phyloP scores from a whole-genome alignment of 2,329 filamentous ascomycete genomes.

The Setomelanomma holmii region DNA sequence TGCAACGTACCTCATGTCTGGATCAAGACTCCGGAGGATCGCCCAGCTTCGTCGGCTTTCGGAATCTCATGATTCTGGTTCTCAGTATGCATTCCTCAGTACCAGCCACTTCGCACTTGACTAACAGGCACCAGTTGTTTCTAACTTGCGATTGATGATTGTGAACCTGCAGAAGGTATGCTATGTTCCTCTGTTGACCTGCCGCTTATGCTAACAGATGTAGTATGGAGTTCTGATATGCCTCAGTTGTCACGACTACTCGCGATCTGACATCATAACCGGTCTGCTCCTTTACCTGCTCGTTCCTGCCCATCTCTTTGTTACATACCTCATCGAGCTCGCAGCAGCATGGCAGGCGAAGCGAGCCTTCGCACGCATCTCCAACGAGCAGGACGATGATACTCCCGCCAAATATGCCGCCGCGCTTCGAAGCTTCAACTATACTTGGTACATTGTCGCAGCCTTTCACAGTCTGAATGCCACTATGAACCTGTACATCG shows the following conservation, averaged over 20 bases:
- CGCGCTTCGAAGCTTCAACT: slow-evolving; percentile 68
- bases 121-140: slow-evolving; percentile 70
- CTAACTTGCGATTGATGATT: slow-evolving; percentile 91
- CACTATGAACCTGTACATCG: slow-evolving; percentile 78
- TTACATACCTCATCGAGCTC: slow-evolving; percentile 89
- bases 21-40: slow-evolving; percentile 78
- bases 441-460: slow-evolving; percentile 81
- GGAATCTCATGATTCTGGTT: slow-evolving; percentile 95
- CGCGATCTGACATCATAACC: slow-evolving; percentile 75
- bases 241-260: slow-evolving; percentile 86
- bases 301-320: slow-evolving; percentile 88
- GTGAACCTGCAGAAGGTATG: slow-evolving; percentile 94
- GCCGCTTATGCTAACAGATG: slow-evolving; percentile 18
- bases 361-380: slow-evolving; percentile 65
- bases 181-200: slow-evolving; percentile 8
- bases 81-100: slow-evolving; percentile 65
- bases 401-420: slow-evolving; percentile 65
- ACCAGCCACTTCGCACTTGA: background rate
- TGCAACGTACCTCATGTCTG: slow-evolving; percentile 76
- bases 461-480: slow-evolving; percentile 84
- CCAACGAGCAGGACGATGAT: slow-evolving; percentile 54
- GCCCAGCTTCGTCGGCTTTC: slow-evolving; percentile 90
- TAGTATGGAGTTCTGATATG: slow-evolving; percentile 96
- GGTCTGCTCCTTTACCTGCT: slow-evolving; percentile 82
- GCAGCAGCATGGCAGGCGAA: slow-evolving; percentile 81